Evolutionary conservation across 306 rosid genomes (phyloP), one percentile per base, ranked within the genome.

Genomic region (Medicago truncatula): DNA sequence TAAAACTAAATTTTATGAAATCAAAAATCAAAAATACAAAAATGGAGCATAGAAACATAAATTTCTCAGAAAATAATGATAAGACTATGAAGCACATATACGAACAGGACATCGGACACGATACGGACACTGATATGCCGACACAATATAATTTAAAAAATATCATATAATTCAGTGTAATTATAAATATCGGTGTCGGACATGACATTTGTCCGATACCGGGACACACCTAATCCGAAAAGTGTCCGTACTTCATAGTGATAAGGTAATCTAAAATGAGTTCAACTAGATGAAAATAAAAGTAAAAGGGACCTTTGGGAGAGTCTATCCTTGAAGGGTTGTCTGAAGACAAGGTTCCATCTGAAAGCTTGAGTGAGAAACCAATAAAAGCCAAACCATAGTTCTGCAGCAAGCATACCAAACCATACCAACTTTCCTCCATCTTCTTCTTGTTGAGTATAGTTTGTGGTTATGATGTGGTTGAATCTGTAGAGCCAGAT

Each of bases 351-450:
- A 18, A 4, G 88, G 38, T 84, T 91, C 97, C 97, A 94, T 1
- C 97, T 80, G 15, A 61, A 5, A 49, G 95, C 81, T 68, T 91
- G 96, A 78, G 89, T 83, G 77, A 89, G 83, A 53, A 94, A 0
- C 97, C 96, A 94, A 70, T 94, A 90, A 67, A 94, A 74, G 14
- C 96, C 88, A 36, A 91, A 94, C 97, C 97, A 94, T 1, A 91
- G 44, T 41, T 94, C 97, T 60, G 96, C 84, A 50, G 8, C 86
- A 61, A 90, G 53, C 87, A 94, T 20, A 8, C 88, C 93, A 66
- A 90, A 6, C 93, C 93, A 90, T 2, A 7, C 85, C 87, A 85
- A 86, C 18, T 82, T 87, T 38, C 84, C 84, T 28, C 82, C 86
- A 78, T 59, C 76, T 50, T 81, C 75, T 67, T 79, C 9, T 18